These are phyloP conservation scores for Ogataea angusta DNA, from an alignment of 805 yeast species.

Conservation along the genomic window DNA sequence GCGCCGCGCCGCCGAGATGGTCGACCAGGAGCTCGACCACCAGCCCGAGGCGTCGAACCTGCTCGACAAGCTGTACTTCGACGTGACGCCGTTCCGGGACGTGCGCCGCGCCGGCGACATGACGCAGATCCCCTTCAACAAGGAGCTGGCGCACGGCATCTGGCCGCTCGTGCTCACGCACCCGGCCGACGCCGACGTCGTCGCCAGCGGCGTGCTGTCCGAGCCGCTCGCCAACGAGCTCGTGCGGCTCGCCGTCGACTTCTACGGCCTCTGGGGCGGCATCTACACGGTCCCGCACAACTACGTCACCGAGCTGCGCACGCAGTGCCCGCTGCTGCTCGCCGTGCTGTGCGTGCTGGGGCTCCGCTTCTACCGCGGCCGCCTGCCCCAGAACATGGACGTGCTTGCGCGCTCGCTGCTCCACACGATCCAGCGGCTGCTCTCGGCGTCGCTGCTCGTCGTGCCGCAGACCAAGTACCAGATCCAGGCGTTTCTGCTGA, in stretches of 20 bases:
- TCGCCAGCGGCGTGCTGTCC: constrained; percentile 42
- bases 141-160: constrained; percentile 23
- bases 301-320: constrained; percentile 44
- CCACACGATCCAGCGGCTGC: constrained; percentile 43
- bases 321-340: constrained; percentile 54
- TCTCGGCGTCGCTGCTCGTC: constrained; percentile 41
- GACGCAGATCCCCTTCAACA: constrained; percentile 25
- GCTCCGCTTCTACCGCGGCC: constrained; percentile 39
- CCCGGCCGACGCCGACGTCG: constrained; percentile 14
- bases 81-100: constrained; percentile 26
- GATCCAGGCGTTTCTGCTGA: constrained; percentile 59
- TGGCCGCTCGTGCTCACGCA: background rate
- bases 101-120: constrained; percentile 18
- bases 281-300: constrained; percentile 46
- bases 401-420: constrained; percentile 38
- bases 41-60: constrained; percentile 6
- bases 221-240: constrained; percentile 43
- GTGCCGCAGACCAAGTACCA: constrained; percentile 46
- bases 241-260: constrained; percentile 49
- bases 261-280: constrained; percentile 64
- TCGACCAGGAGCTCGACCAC: background rate
- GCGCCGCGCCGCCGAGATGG: constrained; percentile 1
- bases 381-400: constrained; percentile 23
- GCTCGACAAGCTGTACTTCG: constrained; percentile 16
- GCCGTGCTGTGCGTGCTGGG: constrained; percentile 61